Evolutionary conservation across 169 alveolate genomes (phyloP).

Genomic region (Perkinsus olseni): DNA sequence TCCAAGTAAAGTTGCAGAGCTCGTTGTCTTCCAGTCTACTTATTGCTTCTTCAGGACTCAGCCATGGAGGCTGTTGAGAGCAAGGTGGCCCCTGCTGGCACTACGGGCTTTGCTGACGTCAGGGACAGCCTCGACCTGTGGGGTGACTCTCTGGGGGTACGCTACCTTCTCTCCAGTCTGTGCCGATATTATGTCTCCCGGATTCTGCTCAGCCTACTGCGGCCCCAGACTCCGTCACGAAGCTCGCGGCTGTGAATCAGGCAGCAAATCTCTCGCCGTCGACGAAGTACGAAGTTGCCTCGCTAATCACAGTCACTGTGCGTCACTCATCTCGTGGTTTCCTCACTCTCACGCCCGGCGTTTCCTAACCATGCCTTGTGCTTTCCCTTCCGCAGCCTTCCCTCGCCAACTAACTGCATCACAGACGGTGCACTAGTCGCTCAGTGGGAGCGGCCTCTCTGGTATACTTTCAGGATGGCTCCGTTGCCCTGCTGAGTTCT

Average conservation of each 20-base stretch:
- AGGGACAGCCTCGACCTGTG: neutral
- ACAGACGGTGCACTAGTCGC: neutral
- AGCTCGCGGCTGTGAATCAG: neutral
- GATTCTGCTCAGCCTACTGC: neutral
- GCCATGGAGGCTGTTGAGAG: neutral
- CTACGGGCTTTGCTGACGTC: neutral
- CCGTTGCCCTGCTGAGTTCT: neutral
- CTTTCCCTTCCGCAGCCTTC: neutral
- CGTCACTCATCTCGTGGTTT: neutral
- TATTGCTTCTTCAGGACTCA: neutral
- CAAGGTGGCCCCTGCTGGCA: neutral
- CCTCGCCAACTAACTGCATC: neutral
- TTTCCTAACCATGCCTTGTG: neutral
- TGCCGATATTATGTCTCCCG: neutral
- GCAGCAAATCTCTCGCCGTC: neutral
- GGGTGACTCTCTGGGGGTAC: constrained; percentile 6
- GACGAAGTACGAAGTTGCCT: neutral
- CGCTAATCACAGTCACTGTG: neutral
- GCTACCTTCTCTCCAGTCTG: neutral
- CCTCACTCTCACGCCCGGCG: neutral
- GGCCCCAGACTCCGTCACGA: neutral
- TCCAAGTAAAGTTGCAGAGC: neutral
- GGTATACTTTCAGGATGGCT: neutral
- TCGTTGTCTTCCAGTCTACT: neutral
- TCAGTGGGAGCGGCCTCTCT: neutral